Conservation (phyloP, 139 green algal species). For the Zygnema circumcarinatum region DNA sequence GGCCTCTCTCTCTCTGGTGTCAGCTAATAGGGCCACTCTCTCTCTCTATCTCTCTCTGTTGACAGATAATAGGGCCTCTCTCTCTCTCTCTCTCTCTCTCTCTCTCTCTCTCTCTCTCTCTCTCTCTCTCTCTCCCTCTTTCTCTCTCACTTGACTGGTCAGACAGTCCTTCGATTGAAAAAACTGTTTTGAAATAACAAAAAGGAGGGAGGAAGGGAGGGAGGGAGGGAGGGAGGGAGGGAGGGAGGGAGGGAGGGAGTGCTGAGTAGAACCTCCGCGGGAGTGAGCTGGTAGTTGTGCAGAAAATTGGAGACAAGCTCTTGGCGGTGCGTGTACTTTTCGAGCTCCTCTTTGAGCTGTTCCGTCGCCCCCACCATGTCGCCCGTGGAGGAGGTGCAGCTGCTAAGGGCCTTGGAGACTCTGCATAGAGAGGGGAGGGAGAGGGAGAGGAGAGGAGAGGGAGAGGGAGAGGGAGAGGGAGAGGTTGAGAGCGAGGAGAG, state of each 20-base stretch:
- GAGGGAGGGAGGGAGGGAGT: not conserved
- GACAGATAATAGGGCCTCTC: too few species aligned
- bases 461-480: not conserved
- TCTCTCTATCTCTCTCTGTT: too few species aligned
- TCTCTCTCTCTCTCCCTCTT: too few species aligned
- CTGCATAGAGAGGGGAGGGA: conserved; percentile 30
- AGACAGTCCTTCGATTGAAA: not conserved
- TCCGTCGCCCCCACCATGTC: conserved; percentile 60
- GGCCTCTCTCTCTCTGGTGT: too few species aligned
- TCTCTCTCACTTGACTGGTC: too few species aligned
- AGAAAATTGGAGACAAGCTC: conserved; percentile 83
- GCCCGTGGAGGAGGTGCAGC: conserved; percentile 28
- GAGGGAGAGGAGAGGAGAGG: not conserved
- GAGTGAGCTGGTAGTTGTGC: conserved; percentile 90
- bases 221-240: not conserved
- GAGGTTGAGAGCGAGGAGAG: not conserved
- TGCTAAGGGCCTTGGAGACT: conserved; percentile 41
- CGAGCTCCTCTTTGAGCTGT: conserved; percentile 56
- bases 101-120: too few species aligned
- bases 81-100: too few species aligned
- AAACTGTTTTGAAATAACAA: not conserved
- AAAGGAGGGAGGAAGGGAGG: not conserved
- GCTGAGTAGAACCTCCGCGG: conserved; percentile 68
- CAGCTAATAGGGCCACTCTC: too few species aligned
- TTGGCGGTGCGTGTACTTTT: conserved; percentile 19